Base-by-base conservation (phyloP, 495 filamentous ascomycete genomes). In the Xylaria curta region DNA sequence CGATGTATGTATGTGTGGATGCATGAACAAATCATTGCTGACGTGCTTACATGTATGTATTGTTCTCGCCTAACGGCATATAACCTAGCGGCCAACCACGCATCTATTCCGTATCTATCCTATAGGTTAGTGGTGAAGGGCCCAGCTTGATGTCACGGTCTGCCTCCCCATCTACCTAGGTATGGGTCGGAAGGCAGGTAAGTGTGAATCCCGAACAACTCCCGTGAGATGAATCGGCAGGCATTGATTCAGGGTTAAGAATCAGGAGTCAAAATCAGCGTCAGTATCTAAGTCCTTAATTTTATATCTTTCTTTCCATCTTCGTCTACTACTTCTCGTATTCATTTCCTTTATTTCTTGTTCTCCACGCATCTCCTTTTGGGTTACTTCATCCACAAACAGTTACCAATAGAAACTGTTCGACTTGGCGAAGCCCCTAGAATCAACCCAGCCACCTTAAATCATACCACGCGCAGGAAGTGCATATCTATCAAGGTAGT, bases 21-120 rank as follows among this genome's bases (percentile, higher is more conserved):
- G 46, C 31, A 53, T 17, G 49, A 54, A 67, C 46, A 42, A 67
- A 54, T 33, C 47, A 56, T 56, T 67, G 65, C 65, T 67, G 65
- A 67, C 65, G 33, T 31, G 65, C 65, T 51, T 66, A 51, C 46
- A 63, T 51, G 44, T 66, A 53, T 46, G 28, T 53, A 53, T 47
- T 31, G 49, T 26, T 51, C 44, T 67, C 65, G 65, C 49, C 65
- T 67, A 67, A 67, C 65, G 65, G 65, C 63, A 53, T 66, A 38
- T 53, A 31, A 51, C 49, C 49, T 54, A 67, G 46, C 47, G 65
- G 49, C 46, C 44, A 47, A 66, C 63, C 19, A 51, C 46, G 44
- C 42, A 66, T 66, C 46, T 66, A 46, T 46, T 51, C 40, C 46
- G 46, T 66, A 66, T 33, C 44, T 53, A 66, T 38, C 28, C 46